These are phyloP conservation scores for Orbilia oligospora DNA, from an alignment of 2,329 filamentous ascomycete genomes.

Conservation along the genomic window DNA sequence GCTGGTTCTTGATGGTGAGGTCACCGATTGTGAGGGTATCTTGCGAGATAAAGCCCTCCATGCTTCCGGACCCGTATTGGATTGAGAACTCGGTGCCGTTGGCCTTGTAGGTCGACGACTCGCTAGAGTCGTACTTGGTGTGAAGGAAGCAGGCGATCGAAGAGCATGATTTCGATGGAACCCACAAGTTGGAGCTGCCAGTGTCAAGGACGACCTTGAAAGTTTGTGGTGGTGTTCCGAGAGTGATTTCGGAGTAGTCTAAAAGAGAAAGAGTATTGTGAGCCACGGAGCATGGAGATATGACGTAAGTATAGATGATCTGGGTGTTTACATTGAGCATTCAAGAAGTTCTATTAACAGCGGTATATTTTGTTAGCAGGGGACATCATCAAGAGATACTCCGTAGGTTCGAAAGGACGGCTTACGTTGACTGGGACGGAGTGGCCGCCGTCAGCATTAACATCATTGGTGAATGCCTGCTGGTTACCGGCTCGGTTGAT, in stretches of 20 bases:
- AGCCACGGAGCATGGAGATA: constrained; percentile 26
- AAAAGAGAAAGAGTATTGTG: constrained; percentile 31
- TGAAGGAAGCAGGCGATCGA: constrained; percentile 99
- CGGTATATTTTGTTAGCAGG: constrained; percentile 39
- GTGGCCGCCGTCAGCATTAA: constrained; percentile 78
- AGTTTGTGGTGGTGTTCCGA: constrained; percentile 90
- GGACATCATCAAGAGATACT: neutral
- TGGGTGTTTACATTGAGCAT: constrained; percentile 87
- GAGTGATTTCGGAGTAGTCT: constrained; percentile 97
- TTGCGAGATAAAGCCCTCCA: constrained; percentile 93
- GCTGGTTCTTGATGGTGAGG: constrained; percentile 86
- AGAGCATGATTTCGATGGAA: constrained; percentile 88
- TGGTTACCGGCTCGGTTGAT: constrained; percentile 82
- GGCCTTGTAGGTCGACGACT: constrained; percentile 91
- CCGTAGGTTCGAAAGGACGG: neutral
- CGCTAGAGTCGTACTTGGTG: constrained; percentile 92
- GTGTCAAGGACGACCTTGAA: constrained; percentile 99
- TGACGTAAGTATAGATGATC: constrained; percentile 26
- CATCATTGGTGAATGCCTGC: constrained; percentile 81
- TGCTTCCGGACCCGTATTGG: constrained; percentile 91
- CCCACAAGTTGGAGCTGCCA: constrained; percentile 99
- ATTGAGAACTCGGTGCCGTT: constrained; percentile 95
- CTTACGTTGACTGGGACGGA: constrained; percentile 81
- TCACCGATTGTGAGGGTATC: constrained; percentile 91
- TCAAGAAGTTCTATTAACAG: constrained; percentile 82